phyloP scores from a whole-genome alignment of 805 yeast species.

The Saccharomycopsis vini region DNA sequence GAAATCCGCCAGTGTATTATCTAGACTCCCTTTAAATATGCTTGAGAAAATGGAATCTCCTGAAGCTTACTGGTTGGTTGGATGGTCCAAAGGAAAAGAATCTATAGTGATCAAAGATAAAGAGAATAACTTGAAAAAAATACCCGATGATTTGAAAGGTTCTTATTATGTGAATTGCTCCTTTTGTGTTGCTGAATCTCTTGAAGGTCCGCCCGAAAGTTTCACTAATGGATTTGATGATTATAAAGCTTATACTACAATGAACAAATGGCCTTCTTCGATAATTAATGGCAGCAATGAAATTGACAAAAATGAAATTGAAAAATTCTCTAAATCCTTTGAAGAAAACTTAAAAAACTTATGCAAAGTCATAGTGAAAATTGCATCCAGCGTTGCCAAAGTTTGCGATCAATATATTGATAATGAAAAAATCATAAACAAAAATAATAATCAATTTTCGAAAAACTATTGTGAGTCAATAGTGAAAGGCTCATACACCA shows the following conservation, averaged over 20 bases:
- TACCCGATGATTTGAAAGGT: conserved; percentile 40
- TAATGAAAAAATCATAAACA: conserved; percentile 20
- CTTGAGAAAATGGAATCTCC: conserved; percentile 36
- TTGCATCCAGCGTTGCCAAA: conserved; percentile 42
- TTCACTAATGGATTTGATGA: conserved; percentile 28
- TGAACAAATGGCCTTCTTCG: conserved; percentile 55
- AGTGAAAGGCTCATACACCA: conserved; percentile 40
- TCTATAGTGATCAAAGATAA: conserved; percentile 35
- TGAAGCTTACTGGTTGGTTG: conserved; percentile 45
- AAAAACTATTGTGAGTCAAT: conserved; percentile 34
- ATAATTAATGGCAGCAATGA: too few relatives aligned
- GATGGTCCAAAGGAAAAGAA: conserved; percentile 57
- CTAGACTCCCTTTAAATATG: conserved; percentile 29
- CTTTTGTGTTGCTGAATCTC: conserved; percentile 33
- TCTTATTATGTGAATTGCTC: conserved; percentile 53
- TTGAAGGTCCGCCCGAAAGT: conserved; percentile 39
- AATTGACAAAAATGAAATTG: not conserved
- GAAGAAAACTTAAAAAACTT: conserved; percentile 31
- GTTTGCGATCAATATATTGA: conserved; percentile 41
- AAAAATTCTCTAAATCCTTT: conserved; percentile 23
- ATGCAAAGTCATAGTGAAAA: conserved; percentile 38
- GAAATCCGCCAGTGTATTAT: conserved; percentile 33
- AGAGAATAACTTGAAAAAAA: conserved; percentile 1
- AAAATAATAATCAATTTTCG: conserved; percentile 22
- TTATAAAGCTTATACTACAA: conserved; percentile 36